Base-by-base conservation (phyloP, 2,329 filamentous ascomycete species). In the Alternaria ventricosa region DNA sequence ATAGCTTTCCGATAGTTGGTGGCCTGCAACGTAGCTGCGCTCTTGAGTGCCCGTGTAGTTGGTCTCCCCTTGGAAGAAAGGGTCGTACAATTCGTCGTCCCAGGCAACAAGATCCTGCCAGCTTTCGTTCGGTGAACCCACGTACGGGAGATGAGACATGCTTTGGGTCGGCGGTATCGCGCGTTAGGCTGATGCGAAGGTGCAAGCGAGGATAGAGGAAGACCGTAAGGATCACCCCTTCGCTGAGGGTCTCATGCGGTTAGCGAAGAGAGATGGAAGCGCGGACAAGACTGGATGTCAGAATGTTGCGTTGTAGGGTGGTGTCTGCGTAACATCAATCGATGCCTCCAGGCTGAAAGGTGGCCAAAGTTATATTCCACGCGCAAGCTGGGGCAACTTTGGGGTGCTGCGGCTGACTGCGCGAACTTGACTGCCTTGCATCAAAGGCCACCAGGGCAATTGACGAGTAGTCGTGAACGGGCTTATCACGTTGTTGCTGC, bases 51-150 rank as follows among this genome's bases (percentile, higher is more conserved):
- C 60, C 2, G 65, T 60, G 45, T 70, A 70, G 25, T 60, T 63
- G 12, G 54, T 55, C 50, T 74, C 70, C 46, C 64, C 67, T 25
- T 71, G 69, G 61, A 74, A 78, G 30, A 76, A 59, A 10, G 74
- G 67, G 55, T 77, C 71, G 55, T 66, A 71, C n/a, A 75, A 15
- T 41, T 76, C 74, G 7, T 68, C 76, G 30, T 76, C 71, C 75
- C 73, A 78, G 12, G 61, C 64, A 46, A 78, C 59, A 7, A 78
- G 55, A 20, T 75, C 72, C 55, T 77, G 66, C 76, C 76, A 79
- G 41, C 63, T 64, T 58, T 75, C 75, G 20, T 55, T 57, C 7
- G 71, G 60, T 22, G 73, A 67, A 12, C 61, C 60, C 20, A 33
- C 57, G 22, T 73, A 68, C 36, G 58, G 66, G 25, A 63, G 61